Conservation (phyloP, 2,329 filamentous ascomycete genomes). For the Chaetomiaceae sp. region DNA sequence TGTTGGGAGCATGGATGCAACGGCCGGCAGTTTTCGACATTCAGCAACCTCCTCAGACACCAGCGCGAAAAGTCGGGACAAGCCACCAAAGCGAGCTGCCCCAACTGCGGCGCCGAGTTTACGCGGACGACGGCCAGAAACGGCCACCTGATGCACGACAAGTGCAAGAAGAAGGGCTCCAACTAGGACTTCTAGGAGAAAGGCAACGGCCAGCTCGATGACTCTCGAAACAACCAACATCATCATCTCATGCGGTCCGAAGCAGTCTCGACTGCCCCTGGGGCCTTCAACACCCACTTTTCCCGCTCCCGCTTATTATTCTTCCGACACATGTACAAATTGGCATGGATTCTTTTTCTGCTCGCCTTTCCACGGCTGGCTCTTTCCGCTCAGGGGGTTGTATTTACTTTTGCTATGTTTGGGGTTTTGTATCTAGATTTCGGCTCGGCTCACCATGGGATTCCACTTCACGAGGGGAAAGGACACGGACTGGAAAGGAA, state of each 20-base stretch:
- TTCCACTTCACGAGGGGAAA: not conserved
- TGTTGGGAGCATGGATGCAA: conserved; percentile 98
- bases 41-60: conserved; percentile 88
- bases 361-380: too few relatives aligned
- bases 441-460: not conserved
- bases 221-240: not conserved
- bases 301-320: not conserved
- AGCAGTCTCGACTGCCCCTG: too few relatives aligned
- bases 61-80: conserved; percentile 93
- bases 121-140: conserved; percentile 85
- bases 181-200: conserved; percentile 14
- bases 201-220: not conserved
- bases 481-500: too few relatives aligned
- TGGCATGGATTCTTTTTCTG: not conserved
- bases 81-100: conserved; percentile 81
- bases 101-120: conserved; percentile 88
- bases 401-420: conserved; percentile 2
- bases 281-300: not conserved
- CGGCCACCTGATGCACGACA: conserved; percentile 79
- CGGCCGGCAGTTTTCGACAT: conserved; percentile 90
- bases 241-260: not conserved
- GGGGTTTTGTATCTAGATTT: conserved; percentile 3
- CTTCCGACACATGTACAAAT: conserved; percentile 2
- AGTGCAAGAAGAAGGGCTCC: conserved; percentile 71
- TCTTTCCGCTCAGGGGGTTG: not conserved